Conservation (phyloP, 345 rosid genomes). For the Camelina sativa region DNA sequence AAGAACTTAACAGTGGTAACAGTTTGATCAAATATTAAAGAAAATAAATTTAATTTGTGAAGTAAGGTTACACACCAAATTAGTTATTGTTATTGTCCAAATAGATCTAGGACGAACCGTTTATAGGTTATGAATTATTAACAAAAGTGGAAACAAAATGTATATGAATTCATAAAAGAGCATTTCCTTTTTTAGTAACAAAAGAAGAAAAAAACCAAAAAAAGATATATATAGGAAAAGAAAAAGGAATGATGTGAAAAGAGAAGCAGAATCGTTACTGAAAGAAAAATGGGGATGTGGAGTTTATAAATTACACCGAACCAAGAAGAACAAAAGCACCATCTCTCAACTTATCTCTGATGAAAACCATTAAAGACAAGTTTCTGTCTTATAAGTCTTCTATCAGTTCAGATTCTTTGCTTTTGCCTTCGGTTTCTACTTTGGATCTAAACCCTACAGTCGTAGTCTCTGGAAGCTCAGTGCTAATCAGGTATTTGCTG, state of each 20-base stretch:
- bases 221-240: conserved; percentile 16
- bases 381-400: conserved; percentile 12
- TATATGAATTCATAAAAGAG: conserved; percentile 32
- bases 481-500: conserved; percentile 49
- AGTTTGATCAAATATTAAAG: background rate
- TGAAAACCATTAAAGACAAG: conserved; percentile 19
- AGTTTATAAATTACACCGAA: conserved; percentile 39
- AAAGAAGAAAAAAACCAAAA: background rate
- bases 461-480: conserved; percentile 21
- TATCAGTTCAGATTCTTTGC: conserved; percentile 37
- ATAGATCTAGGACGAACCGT: background rate
- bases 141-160: conserved; percentile 14
- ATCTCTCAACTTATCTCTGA: conserved; percentile 39
- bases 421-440: conserved; percentile 32
- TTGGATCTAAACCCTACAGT: conserved; percentile 41
- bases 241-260: conserved; percentile 28
- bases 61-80: background rate
- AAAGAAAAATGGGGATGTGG: conserved; percentile 22
- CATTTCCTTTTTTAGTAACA: conserved; percentile 28
- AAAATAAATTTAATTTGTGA: background rate
- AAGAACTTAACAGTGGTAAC: background rate
- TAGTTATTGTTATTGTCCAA: conserved; percentile 6
- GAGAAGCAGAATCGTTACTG: conserved; percentile 33
- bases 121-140: background rate
- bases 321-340: conserved; percentile 35